Evolutionary conservation across 1,139 yeast species (phyloP), one percentile per base, ranked within the genome.

Genomic region (Geotrichum reessii): DNA sequence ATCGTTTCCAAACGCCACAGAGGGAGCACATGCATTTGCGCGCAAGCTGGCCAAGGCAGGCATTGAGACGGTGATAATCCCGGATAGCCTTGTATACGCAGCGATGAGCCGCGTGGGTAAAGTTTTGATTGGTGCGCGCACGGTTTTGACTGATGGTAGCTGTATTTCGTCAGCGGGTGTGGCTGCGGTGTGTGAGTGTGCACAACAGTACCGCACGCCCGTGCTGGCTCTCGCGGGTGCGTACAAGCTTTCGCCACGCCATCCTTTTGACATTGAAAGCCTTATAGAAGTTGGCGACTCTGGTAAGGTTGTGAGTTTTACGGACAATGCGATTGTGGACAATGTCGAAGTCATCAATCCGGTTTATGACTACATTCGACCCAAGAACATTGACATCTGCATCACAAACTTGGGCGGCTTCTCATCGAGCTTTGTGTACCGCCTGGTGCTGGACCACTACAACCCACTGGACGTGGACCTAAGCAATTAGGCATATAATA

Each of bases 41-140:
- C 83, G 83, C 67, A 82, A 81, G 60, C 79, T 95, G 64, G 87
- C 96, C 1, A 86, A 84, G 61, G 90, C 93, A 60, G 89, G 93
- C 58, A 90, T 95, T 58, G 96, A 91, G 63, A 86, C 97, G 0
- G 87, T 91, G 2, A 81, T 95, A 58, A 88, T 95, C 53, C 98
- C 99, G 0, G 99, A 95, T 70, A 81, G 95, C 3, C 87, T 96
- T 28, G 91, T 87, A 0, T 90, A 87, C 73, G 98, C 99, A 0
- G 88, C 95, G 54, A 95, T 95, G 99, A 87, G 97, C 53, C 79
- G 97, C 63, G 99, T 95, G 2, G 97, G 98, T 53, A 95, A 95
- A 72, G 99, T 95, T 28, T 83, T 93, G 62, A 82, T 95, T 62
- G 97, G 98, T 24, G 86, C 98, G 0, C 83, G 89, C 64, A 84